Percentiles rank a stretch among this genome's conserved stretches.
Conservation (phyloP, 2,329 filamentous ascomycete species). For the Tympanopsis confertula region DNA sequence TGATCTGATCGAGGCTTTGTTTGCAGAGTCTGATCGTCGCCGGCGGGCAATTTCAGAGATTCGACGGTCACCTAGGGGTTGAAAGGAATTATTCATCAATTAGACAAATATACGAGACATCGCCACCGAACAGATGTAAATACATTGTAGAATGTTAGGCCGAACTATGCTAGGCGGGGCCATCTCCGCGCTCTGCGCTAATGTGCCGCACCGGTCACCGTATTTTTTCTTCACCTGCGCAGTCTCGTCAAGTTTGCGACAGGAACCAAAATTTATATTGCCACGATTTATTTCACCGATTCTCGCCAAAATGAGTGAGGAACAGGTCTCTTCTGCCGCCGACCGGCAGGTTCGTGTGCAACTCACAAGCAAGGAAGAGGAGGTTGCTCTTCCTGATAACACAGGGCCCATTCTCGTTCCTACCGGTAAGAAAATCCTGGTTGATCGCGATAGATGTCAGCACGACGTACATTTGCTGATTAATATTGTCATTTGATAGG, state of each 20-base stretch:
- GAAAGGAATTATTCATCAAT: constrained; percentile 4
- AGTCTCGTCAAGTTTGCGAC: constrained; percentile 3
- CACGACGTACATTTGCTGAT: no score
- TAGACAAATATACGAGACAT: no score
- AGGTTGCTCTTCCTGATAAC: constrained; percentile 38
- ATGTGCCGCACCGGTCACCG: constrained; percentile 24
- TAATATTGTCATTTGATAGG: no score
- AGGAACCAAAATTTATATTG: constrained; percentile 9
- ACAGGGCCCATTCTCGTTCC: constrained; percentile 44
- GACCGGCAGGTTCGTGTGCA: constrained; percentile 40
- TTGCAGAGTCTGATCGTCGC: constrained; percentile 48
- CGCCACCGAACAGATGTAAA: no score
- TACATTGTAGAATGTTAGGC: no score
- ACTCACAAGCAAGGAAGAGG: constrained; percentile 35
- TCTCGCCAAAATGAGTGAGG: constrained; percentile 2
- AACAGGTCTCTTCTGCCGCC: constrained; percentile 2
- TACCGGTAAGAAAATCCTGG: constrained; percentile 28
- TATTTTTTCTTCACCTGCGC: constrained; percentile 21
- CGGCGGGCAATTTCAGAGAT: constrained; percentile 47
- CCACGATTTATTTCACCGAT: constrained; percentile 10
- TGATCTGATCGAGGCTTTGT: constrained; percentile 51
- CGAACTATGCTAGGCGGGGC: no score
- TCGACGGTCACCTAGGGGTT: constrained; percentile 13
- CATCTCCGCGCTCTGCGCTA: constrained; percentile 12
- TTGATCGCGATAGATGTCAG: constrained; percentile 1